Conservation (phyloP, 352 stramenopile species). For the Thalassiosira hispida region DNA sequence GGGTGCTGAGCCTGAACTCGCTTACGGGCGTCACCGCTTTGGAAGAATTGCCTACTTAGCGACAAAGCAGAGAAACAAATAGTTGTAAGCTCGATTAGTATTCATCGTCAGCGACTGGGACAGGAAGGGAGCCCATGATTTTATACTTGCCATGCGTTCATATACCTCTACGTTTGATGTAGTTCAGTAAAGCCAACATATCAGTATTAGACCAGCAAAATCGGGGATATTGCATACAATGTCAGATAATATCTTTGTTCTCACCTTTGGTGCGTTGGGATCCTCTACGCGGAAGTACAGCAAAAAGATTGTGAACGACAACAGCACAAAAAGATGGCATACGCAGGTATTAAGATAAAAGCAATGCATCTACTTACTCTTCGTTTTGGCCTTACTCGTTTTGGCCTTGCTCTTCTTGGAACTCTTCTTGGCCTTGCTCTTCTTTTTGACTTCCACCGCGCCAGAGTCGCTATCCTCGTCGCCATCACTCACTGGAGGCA, state of each 20-base stretch:
- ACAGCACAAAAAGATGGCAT: neutral
- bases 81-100: no score
- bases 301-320: neutral
- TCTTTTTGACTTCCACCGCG: neutral
- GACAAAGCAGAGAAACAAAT: no score
- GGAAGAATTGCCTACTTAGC: slow-evolving; percentile 13
- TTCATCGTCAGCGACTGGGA: no score
- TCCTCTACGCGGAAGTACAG: neutral
- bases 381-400: no score
- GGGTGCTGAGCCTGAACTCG: neutral
- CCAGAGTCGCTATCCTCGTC: neutral
- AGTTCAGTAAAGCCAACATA: neutral
- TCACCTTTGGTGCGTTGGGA: slow-evolving; percentile 12
- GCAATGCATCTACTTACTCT: neutral
- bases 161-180: neutral
- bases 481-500: slow-evolving; percentile 8
- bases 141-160: slow-evolving; percentile 1
- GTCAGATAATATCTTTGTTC: slow-evolving; percentile 1
- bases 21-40: neutral
- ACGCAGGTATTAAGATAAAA: neutral
- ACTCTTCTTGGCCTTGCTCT: no score
- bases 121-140: no score
- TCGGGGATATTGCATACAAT: neutral
- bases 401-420: no score
- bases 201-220: neutral